Conservation (phyloP, 441 rosid species). For the Omphalea diandra region DNA sequence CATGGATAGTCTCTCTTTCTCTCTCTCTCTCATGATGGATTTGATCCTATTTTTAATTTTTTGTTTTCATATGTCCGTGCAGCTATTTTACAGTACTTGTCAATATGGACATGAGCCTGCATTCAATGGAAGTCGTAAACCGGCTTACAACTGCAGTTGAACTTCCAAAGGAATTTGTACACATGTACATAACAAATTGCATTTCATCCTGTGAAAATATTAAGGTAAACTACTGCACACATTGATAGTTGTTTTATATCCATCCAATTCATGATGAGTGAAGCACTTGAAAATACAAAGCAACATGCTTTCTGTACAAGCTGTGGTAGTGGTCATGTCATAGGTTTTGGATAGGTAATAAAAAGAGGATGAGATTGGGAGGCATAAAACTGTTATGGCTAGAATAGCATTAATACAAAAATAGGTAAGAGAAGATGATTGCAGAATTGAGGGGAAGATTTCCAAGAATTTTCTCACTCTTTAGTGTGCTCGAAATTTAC, state of each 20-base stretch:
- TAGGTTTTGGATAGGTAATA: not conserved
- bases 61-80: slow-evolving; percentile 25
- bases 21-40: not conserved
- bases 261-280: slow-evolving; percentile 1
- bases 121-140: slow-evolving; percentile 99
- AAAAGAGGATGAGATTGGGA: slow-evolving; percentile 1
- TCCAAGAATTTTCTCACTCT: not conserved
- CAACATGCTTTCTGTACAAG: not conserved
- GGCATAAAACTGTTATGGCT: not conserved
- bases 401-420: not conserved
- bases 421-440: not conserved
- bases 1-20: slow-evolving; percentile 4
- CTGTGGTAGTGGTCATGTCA: not conserved
- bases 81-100: slow-evolving; percentile 90
- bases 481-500: not conserved
- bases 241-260: not conserved
- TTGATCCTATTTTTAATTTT: not conserved
- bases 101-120: slow-evolving; percentile 96
- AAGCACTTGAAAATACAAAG: slow-evolving; percentile 7
- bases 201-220: slow-evolving; percentile 90
- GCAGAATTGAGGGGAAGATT: not conserved
- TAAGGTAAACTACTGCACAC: slow-evolving; percentile 48
- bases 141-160: slow-evolving; percentile 92
- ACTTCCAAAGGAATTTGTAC: slow-evolving; percentile 88
- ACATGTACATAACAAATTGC: slow-evolving; percentile 89